Conservation (phyloP, 345 rosid species). For the Lumnitzera racemosa region DNA sequence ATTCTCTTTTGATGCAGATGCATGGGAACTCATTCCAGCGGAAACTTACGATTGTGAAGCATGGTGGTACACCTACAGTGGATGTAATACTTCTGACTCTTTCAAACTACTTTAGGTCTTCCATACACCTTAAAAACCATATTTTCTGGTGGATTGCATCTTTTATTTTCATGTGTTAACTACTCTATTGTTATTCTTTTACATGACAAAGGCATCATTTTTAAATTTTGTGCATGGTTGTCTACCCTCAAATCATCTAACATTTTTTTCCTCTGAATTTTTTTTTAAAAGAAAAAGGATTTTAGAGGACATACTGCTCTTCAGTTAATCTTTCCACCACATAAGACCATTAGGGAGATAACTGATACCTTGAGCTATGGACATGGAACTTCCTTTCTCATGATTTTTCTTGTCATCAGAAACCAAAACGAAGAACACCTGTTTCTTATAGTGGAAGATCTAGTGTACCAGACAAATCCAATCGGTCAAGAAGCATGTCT, state of each 20-base stretch:
- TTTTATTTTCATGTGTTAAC: not conserved
- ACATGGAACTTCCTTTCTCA: too few relatives aligned
- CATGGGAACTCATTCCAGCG: constrained; percentile 94
- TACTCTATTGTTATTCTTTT: too few relatives aligned
- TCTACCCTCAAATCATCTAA: too few relatives aligned
- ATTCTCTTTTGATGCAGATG: constrained; percentile 48
- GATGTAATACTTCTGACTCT: constrained; percentile 50
- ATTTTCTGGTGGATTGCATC: not conserved
- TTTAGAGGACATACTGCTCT: too few relatives aligned
- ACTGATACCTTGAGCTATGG: too few relatives aligned
- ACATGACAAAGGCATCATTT: too few relatives aligned
- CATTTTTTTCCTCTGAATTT: too few relatives aligned
- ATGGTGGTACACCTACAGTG: constrained; percentile 52
- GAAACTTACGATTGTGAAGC: constrained; percentile 72
- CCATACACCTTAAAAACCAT: too few relatives aligned
- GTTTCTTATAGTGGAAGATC: constrained; percentile 87
- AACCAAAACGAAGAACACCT: constrained; percentile 83
- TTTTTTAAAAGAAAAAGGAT: too few relatives aligned
- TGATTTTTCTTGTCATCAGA: constrained; percentile 24
- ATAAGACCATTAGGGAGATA: too few relatives aligned
- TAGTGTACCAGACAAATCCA: constrained; percentile 72
- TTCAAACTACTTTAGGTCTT: not conserved
- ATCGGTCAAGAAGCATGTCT: constrained; percentile 97
- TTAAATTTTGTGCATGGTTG: too few relatives aligned
- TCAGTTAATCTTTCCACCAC: too few relatives aligned